phyloP scores from a whole-genome alignment of 805 yeast genomes.

The Yarrowia phangngaensis region DNA sequence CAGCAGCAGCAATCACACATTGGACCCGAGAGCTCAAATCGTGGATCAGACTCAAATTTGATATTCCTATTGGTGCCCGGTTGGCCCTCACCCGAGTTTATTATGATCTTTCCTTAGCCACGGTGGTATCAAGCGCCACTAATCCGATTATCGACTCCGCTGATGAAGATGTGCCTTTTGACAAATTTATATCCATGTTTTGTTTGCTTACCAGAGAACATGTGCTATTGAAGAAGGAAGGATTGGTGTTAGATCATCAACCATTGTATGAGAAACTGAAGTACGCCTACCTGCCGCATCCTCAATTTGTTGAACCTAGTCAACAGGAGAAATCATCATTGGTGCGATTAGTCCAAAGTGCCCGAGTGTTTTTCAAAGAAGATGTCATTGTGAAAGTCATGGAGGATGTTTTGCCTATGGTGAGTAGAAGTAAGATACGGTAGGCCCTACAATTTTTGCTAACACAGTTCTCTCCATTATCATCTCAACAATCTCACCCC shows the following conservation, averaged over 20 bases:
- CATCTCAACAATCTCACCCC: slow-evolving; percentile 21
- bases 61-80: slow-evolving; percentile 65
- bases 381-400: slow-evolving; percentile 30
- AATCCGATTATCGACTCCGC: slow-evolving; percentile 10
- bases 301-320: slow-evolving; percentile 23
- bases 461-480: slow-evolving; percentile 24
- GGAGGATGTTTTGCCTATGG: slow-evolving; percentile 35
- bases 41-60: slow-evolving; percentile 73
- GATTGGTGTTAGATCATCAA: slow-evolving; percentile 51
- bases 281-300: slow-evolving; percentile 15
- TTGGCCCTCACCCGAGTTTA: slow-evolving; percentile 62
- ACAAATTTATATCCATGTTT: slow-evolving; percentile 60
- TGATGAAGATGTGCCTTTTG: slow-evolving; percentile 54
- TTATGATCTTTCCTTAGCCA: slow-evolving; percentile 62
- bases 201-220: slow-evolving; percentile 53
- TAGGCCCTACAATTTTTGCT: no score
- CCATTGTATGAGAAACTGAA: slow-evolving; percentile 38
- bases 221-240: slow-evolving; percentile 37
- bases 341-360: slow-evolving; percentile 32
- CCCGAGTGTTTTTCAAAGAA: slow-evolving; percentile 34
- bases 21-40: slow-evolving; percentile 85
- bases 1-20: slow-evolving; percentile 52
- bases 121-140: slow-evolving; percentile 1
- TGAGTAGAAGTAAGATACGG: no score
- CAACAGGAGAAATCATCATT: slow-evolving; percentile 27